Evolutionary conservation across 768 basidiomycete species (phyloP).

Genomic region (Lentinus tigrinus): DNA sequence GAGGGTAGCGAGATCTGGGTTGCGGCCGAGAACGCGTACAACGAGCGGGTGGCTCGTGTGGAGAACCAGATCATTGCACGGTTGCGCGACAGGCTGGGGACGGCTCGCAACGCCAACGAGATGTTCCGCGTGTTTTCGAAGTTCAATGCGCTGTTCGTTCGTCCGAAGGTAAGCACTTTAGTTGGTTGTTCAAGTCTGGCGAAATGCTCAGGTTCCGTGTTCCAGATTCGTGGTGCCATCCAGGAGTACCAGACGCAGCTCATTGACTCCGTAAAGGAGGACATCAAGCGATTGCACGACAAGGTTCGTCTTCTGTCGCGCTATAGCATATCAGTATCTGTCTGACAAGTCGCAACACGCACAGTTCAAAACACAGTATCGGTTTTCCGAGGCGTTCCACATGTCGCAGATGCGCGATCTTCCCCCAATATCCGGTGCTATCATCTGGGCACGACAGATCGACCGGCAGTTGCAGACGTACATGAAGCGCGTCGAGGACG

Average conservation of each 20-base stretch:
- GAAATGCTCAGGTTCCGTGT: neutral
- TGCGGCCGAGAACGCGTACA: slow-evolving; percentile 95
- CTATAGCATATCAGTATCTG: neutral
- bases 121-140: slow-evolving; percentile 99
- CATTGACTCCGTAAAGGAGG: slow-evolving; percentile 98
- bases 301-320: slow-evolving; percentile 49
- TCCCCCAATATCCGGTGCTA: slow-evolving; percentile 96
- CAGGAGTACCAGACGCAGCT: slow-evolving; percentile 99
- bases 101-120: slow-evolving; percentile 96
- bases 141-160: slow-evolving; percentile 95
- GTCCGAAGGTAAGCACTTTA: slow-evolving; percentile 70
- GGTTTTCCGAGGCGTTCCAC: slow-evolving; percentile 92
- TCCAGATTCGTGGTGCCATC: slow-evolving; percentile 92
- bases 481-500: slow-evolving; percentile 99
- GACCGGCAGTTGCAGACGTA: slow-evolving; percentile 93
- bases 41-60: slow-evolving; percentile 93
- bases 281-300: slow-evolving; percentile 92
- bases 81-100: slow-evolving; percentile 87
- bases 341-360: neutral
- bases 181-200: neutral
- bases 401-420: slow-evolving; percentile 99
- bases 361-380: slow-evolving; percentile 95
- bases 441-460: slow-evolving; percentile 99
- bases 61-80: slow-evolving; percentile 98
- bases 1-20: slow-evolving; percentile 99